Percentiles rank a stretch among this genome's conserved stretches.
Evolutionary conservation across 306 rosid genomes (phyloP).

Genomic region (Mimosa bimucronata): DNA sequence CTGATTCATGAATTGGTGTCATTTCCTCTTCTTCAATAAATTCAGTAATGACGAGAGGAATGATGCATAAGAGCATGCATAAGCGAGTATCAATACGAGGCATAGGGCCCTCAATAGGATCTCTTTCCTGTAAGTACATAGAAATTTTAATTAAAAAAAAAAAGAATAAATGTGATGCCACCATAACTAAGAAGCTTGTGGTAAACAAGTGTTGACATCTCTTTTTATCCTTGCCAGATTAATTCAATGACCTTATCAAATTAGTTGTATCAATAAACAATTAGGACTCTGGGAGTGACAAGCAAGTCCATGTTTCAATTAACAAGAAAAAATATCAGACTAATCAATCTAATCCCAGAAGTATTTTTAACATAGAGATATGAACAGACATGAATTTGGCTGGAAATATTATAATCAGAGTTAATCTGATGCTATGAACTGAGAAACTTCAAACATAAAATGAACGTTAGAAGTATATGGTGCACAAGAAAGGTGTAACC

Average conservation of each 20-base stretch:
- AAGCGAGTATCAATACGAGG: slow-evolving; percentile 92
- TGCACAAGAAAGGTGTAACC: slow-evolving; percentile 18
- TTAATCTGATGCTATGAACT: not conserved
- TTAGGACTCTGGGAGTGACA: not conserved
- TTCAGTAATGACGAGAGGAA: slow-evolving; percentile 78
- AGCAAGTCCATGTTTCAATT: not conserved
- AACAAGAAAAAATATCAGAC: slow-evolving; percentile 1
- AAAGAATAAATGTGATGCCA: slow-evolving; percentile 1
- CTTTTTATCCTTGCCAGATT: slow-evolving; percentile 1
- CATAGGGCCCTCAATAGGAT: slow-evolving; percentile 98
- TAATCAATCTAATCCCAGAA: not conserved
- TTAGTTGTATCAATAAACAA: not conserved
- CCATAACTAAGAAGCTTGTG: slow-evolving; percentile 8
- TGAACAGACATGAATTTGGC: not conserved
- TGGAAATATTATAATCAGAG: not conserved
- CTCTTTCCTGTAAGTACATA: slow-evolving; percentile 72
- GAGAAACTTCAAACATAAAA: not conserved
- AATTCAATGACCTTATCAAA: not conserved
- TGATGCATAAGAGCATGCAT: slow-evolving; percentile 84
- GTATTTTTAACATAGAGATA: not conserved
- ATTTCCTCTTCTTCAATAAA: slow-evolving; percentile 88
- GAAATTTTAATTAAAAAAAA: not conserved
- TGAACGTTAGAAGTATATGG: not conserved
- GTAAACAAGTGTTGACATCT: slow-evolving; percentile 4
- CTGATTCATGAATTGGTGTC: slow-evolving; percentile 51